Evolutionary conservation across 306 rosid genomes (phyloP), one percentile per base, ranked within the genome.

Genomic region (Prunus mongolica): DNA sequence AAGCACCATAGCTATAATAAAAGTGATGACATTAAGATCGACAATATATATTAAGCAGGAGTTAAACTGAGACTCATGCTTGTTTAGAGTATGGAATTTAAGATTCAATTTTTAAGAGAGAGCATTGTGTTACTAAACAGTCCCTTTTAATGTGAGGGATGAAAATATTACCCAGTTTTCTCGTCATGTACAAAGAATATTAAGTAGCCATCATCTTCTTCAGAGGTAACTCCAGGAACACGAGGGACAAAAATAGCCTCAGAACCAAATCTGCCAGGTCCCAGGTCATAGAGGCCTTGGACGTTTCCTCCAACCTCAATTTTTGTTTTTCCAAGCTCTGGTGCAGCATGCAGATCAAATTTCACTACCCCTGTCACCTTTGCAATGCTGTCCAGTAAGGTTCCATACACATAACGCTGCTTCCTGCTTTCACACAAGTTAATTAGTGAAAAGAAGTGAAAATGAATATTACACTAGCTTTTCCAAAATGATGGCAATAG

Each of bases 191-290:
- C 96, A 73, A 90, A 95, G 77, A 85, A 80, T 71, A 95, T 89
- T 72, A 92, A 84, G 88, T 88, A 92, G 79, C 98, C 98, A 82
- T 92, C 97, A 81, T 95, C 98, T 90, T 95, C 97, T 86, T 85
- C 89, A n/a, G 97, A 86, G 69, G 85, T 45, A 12, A 74, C 79
- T 47, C 93, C 96, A 12, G 95, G 91, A 46, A 84, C 75, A 11
- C 89, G 86, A 1, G 97, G 98, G 64, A 92, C 95, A 87, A 81
- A 95, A 74, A 95, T 18, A 75, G 96, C 96, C 77, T 95, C 98
- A 13, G 96, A 95, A 62, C 98, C 96, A 77, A 82, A 95, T 80
- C 83, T 87, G 19, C 87, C 90, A 32, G 85, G 92, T 79, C 98
- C 98, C 77, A 95, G 83, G 74, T 92, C 97, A 72, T 86, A 90